phyloP scores from a whole-genome alignment of 129 eudicot genomes.

The Flaveria trinervia region DNA sequence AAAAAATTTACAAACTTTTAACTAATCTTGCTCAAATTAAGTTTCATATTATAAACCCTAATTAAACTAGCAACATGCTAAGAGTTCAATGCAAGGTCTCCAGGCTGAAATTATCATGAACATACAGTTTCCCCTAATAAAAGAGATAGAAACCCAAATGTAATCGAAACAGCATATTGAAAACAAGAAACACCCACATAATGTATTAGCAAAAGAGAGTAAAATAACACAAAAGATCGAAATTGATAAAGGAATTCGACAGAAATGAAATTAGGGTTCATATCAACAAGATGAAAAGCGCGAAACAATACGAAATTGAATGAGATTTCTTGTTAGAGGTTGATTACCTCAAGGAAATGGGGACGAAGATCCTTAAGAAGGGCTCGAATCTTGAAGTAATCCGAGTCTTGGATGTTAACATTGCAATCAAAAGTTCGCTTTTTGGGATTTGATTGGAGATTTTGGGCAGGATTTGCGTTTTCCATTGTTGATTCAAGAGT shows the following conservation, averaged over 20 bases:
- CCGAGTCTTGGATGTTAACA: constrained; percentile 44
- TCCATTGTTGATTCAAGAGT: constrained; percentile 23
- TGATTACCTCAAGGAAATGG: constrained; percentile 66
- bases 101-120: too few relatives aligned
- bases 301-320: background rate
- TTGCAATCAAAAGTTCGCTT: constrained; percentile 45
- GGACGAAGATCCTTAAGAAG: constrained; percentile 75
- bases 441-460: constrained; percentile 32
- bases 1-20: background rate
- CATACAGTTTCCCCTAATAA: too few relatives aligned
- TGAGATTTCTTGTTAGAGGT: background rate
- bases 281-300: background rate
- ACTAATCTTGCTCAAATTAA: background rate
- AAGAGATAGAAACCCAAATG: too few relatives aligned
- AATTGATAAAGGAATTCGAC: background rate
- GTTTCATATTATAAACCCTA: constrained; percentile 15
- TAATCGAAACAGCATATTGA: too few relatives aligned
- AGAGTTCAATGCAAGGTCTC: background rate
- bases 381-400: constrained; percentile 72
- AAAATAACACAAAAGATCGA: constrained; percentile 1
- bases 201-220: background rate
- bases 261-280: constrained; percentile 31
- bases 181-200: too few relatives aligned
- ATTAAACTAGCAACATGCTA: background rate
- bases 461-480: constrained; percentile 33